Evolutionary conservation across 768 basidiomycete genomes (phyloP).

Genomic region (Solioccasus polychromus): DNA sequence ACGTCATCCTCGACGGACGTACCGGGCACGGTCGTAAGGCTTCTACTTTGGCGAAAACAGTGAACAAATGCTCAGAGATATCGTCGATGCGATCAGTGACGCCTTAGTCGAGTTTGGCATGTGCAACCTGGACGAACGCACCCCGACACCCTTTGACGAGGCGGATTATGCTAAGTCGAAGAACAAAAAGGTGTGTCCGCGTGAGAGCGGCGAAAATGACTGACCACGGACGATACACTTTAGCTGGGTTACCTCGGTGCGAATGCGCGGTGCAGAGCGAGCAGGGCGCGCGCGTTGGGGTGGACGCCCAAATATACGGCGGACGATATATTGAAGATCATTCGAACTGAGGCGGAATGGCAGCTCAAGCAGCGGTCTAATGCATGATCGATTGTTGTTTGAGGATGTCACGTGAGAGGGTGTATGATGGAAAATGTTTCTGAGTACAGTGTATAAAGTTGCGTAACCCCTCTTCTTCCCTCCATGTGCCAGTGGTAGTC

Average conservation of each 20-base stretch:
- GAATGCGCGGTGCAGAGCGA: conserved; percentile 16
- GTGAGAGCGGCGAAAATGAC: not conserved
- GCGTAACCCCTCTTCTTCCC: too few species aligned
- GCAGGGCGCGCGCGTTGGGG: conserved; percentile 14
- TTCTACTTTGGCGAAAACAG: conserved; percentile 52
- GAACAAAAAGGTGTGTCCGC: not conserved
- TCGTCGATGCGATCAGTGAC: conserved; percentile 40
- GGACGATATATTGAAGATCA: conserved; percentile 15
- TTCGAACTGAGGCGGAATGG: conserved; percentile 12
- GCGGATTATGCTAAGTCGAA: conserved; percentile 2
- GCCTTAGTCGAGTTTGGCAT: not conserved
- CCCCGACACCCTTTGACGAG: conserved; percentile 43
- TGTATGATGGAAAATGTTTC: too few species aligned
- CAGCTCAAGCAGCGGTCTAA: not conserved
- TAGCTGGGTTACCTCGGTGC: conserved; percentile 12
- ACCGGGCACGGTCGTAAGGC: conserved; percentile 35
- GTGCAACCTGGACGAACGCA: not conserved
- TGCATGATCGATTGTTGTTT: not conserved
- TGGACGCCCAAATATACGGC: conserved; percentile 29
- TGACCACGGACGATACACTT: not conserved
- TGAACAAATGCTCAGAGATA: conserved; percentile 41
- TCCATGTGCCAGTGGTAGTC: too few species aligned
- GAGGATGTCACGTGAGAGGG: too few species aligned
- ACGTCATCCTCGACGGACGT: conserved; percentile 24
- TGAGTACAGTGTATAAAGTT: too few species aligned